Evolutionary conservation across 257 asterid genomes (phyloP), one percentile per base, ranked within the genome.

Genomic region (Solanum microdontum): DNA sequence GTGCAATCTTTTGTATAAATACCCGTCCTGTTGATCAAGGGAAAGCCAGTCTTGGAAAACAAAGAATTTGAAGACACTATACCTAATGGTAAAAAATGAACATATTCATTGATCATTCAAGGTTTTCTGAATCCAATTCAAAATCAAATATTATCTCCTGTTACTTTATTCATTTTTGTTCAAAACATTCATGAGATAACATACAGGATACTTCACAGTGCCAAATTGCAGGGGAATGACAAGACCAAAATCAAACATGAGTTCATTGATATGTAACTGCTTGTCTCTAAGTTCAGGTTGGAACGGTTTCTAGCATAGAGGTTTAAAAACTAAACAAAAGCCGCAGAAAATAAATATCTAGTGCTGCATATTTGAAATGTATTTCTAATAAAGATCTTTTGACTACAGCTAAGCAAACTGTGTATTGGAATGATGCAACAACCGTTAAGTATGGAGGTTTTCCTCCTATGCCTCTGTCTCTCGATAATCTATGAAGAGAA

Each of bases 391-490:
- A 6, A 28, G 21, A 64, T 80, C 17, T 17, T 80, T 80, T 80
- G 85, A 17, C 36, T 4, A 28, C 28, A 2, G 28, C 34, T 45
- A 80, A 45, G 26, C 68, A 82, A 82, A 48, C 70, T 17, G 26
- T 30, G 17, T 45, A 48, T 82, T 82, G 11, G 43, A 82, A 51
- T 82, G 66, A 73, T 13, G 79, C 34, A 69, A 69, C 58, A 89
- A 95, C 98, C 95, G 4, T 90, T 34, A 95, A 88, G 73, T 93
- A 95, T 43, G 98, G 98, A 90, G 98, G 97, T 87, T 92, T 83
- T 6, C 95, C 92, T 87, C 95, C 97, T 64, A 93, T 77, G 30
- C 95, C 97, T 73, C 87, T 66, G 28, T 74, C 91, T 89, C 93
- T 90, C 13, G 80, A 83, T 62, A 88, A 37, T 60, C 98, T 89